A percentile compares a stretch with the other conserved stretches of the same genome.
Conservation (phyloP, 1,139 yeast genomes). For the Meyerozyma athensensis region DNA sequence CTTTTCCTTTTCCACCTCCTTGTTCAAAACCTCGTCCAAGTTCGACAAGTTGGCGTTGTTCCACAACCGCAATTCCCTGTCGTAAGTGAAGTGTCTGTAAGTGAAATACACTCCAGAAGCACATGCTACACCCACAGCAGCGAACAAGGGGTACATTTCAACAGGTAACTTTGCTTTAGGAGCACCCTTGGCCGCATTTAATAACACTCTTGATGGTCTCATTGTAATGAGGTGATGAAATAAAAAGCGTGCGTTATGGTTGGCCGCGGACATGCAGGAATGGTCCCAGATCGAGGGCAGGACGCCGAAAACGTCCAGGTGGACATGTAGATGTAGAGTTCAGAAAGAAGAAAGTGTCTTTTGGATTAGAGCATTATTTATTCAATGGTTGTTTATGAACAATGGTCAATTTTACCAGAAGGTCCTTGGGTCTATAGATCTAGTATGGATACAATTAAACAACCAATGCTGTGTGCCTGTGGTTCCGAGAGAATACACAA, state of each 20-base stretch:
- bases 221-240: slow-evolving; percentile 20
- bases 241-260: slow-evolving; percentile 8
- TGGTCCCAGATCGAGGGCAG: background rate
- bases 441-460: no score
- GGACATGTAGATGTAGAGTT: no score
- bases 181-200: slow-evolving; percentile 39
- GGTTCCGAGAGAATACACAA: no score
- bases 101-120: slow-evolving; percentile 65
- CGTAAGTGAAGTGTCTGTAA: slow-evolving; percentile 66
- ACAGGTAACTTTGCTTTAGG: slow-evolving; percentile 49
- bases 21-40: slow-evolving; percentile 55
- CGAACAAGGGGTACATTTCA: slow-evolving; percentile 71
- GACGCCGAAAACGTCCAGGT: no score
- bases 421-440: no score
- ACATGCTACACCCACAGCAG: slow-evolving; percentile 59
- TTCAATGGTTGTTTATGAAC: no score
- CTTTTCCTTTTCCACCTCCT: slow-evolving; percentile 36
- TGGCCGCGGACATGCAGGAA: slow-evolving; percentile 7
- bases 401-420: no score
- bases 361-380: no score
- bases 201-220: slow-evolving; percentile 54
- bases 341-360: no score
- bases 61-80: slow-evolving; percentile 64
- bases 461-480: no score
- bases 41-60: slow-evolving; percentile 58